Evolutionary conservation across 495 filamentous ascomycete species (phyloP).

Genomic region (Geopyxis carbonaria): DNA sequence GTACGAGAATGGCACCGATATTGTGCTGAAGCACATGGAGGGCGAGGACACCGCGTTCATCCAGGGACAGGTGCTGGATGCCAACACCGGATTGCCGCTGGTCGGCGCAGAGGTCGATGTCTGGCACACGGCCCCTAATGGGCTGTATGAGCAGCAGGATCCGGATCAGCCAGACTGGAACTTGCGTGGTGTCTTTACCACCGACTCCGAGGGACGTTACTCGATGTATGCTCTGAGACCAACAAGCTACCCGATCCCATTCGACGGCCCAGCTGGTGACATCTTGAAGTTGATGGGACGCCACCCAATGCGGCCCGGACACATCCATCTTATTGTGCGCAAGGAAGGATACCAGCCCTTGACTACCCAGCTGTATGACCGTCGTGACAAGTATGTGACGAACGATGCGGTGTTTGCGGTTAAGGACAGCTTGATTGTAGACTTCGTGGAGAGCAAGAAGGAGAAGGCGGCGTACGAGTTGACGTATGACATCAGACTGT

Average conservation of each 20-base stretch:
- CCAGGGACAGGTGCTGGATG: conserved; percentile 45
- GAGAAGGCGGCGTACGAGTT: conserved; percentile 56
- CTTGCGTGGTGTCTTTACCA: conserved; percentile 52
- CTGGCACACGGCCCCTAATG: conserved; percentile 63
- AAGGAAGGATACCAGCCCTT: conserved; percentile 33
- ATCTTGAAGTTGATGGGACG: conserved; percentile 24
- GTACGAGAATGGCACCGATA: conserved; percentile 45
- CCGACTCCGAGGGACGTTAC: conserved; percentile 47
- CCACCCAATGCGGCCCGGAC: conserved; percentile 57
- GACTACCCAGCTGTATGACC: conserved; percentile 60
- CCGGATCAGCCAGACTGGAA: conserved; percentile 53
- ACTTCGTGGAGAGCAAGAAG: conserved; percentile 41
- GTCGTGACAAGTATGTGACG: conserved; percentile 40
- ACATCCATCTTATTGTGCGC: conserved; percentile 67
- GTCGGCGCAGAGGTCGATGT: conserved; percentile 50
- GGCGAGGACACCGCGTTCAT: conserved; percentile 41
- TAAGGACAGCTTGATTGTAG: conserved; percentile 54
- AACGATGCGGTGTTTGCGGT: conserved; percentile 63
- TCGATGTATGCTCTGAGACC: conserved; percentile 50
- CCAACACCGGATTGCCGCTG: conserved; percentile 40
- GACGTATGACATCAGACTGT: conserved; percentile 40
- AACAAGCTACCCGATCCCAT: conserved; percentile 53
- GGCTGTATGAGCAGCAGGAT: conserved; percentile 68
- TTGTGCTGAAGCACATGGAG: conserved; percentile 36
- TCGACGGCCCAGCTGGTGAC: conserved; percentile 43